Conservation (phyloP, 225 moss, liverwort and hornwort species). For the Bryum argenteum region DNA sequence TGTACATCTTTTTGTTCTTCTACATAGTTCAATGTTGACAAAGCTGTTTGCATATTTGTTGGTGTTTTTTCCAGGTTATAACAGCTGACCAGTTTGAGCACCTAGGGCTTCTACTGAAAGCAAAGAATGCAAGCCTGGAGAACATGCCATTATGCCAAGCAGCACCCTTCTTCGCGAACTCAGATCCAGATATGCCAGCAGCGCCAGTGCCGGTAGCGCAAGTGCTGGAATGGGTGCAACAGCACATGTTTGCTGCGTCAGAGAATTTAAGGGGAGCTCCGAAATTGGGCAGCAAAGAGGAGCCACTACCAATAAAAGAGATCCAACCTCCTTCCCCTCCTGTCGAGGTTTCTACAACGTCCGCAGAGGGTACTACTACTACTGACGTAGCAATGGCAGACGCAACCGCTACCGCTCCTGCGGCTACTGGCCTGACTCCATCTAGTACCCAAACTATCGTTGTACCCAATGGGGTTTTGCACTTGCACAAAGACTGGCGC, state of each 20-base stretch:
- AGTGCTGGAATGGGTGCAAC: constrained; percentile 91
- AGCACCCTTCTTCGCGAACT: constrained; percentile 92
- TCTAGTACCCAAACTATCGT: constrained; percentile 60
- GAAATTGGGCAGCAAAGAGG: constrained; percentile 47
- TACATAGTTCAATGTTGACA: constrained; percentile 5
- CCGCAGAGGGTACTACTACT: constrained; percentile 35
- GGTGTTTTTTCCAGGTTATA: constrained; percentile 64
- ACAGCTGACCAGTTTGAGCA: constrained; percentile 90
- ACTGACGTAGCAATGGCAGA: constrained; percentile 92
- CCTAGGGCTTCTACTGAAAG: constrained; percentile 81
- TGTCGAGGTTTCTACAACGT: constrained; percentile 43
- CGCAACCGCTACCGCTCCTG: constrained; percentile 48
- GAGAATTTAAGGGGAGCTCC: constrained; percentile 51
- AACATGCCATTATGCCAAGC: constrained; percentile 76
- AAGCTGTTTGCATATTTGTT: constrained; percentile 1
- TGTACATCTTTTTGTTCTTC: background rate
- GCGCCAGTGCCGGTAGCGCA: constrained; percentile 79
- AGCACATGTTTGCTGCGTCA: constrained; percentile 77
- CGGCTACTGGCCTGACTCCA: constrained; percentile 50
- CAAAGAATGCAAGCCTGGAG: constrained; percentile 68
- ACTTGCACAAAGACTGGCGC: constrained; percentile 72
- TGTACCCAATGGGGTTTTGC: constrained; percentile 68
- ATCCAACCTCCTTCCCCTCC: constrained; percentile 21
- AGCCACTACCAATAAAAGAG: constrained; percentile 37
- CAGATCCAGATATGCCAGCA: constrained; percentile 98